Evolutionary conservation across 805 yeast genomes (phyloP).

Genomic region (Grigorovia yakushimaensis): DNA sequence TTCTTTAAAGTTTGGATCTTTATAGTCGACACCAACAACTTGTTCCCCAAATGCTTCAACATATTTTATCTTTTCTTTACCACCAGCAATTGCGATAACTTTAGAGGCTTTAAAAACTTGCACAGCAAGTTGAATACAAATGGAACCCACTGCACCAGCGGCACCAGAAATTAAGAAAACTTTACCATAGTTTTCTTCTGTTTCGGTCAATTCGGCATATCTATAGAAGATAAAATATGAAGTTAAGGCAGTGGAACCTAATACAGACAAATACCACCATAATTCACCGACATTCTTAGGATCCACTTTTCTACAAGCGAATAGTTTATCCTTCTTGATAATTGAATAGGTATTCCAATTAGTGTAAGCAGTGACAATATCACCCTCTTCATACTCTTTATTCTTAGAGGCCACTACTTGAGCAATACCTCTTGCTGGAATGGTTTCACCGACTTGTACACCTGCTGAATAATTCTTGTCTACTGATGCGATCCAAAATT

Average conservation of each 20-base stretch:
- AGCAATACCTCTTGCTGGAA: slow-evolving; percentile 43
- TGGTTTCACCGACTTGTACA: slow-evolving; percentile 34
- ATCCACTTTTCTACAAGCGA: slow-evolving; percentile 6
- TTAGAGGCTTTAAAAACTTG: slow-evolving; percentile 41
- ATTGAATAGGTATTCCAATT: slow-evolving; percentile 43
- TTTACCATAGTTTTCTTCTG: slow-evolving; percentile 33
- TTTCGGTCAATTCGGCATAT: slow-evolving; percentile 37
- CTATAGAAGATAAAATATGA: slow-evolving; percentile 48
- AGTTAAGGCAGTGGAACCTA: slow-evolving; percentile 53
- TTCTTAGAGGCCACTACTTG: slow-evolving; percentile 40
- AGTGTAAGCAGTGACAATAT: slow-evolving; percentile 31
- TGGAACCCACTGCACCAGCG: slow-evolving; percentile 64
- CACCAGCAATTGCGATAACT: slow-evolving; percentile 56
- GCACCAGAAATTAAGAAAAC: slow-evolving; percentile 53
- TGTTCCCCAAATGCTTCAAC: slow-evolving; percentile 49
- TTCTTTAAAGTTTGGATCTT: slow-evolving; percentile 31
- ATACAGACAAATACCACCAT: slow-evolving; percentile 36
- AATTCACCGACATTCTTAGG: slow-evolving; percentile 27
- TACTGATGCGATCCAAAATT: slow-evolving; percentile 40
- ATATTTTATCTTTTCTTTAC: slow-evolving; percentile 42
- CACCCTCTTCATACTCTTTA: slow-evolving; percentile 35
- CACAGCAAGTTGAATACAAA: slow-evolving; percentile 48
- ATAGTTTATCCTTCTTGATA: slow-evolving; percentile 13
- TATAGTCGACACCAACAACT: slow-evolving; percentile 44
- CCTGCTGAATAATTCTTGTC: slow-evolving; percentile 25